These are phyloP conservation scores for Usnea hakonensis DNA, from an alignment of 495 filamentous ascomycete species.

Conservation along the genomic window DNA sequence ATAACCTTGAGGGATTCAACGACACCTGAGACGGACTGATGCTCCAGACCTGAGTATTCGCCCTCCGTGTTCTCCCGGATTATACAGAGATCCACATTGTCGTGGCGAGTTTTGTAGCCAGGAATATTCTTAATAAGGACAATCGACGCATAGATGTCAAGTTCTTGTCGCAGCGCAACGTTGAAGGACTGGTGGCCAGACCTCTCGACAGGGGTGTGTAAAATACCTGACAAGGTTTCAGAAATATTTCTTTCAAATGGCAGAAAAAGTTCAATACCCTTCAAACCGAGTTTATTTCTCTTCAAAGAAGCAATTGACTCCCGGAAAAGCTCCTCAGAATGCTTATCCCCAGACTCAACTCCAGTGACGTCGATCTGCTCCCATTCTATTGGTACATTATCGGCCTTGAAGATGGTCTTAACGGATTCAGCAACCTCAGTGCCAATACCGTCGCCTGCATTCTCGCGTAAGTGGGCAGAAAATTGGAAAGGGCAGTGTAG, in stretches of 20 bases:
- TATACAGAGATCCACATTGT: constrained; percentile 94
- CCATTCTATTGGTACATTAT: constrained; percentile 98
- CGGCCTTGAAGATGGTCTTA: constrained; percentile 98
- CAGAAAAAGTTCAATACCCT: constrained; percentile 44
- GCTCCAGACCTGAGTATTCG: constrained; percentile 96
- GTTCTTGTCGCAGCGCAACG: constrained; percentile 94
- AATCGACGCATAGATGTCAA: constrained; percentile 98
- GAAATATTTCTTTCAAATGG: background rate
- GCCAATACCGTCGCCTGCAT: constrained; percentile 85
- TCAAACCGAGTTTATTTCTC: constrained; percentile 96
- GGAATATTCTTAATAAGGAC: constrained; percentile 99
- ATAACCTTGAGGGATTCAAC: constrained; percentile 99
- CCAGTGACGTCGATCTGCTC: constrained; percentile 96
- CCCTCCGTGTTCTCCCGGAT: constrained; percentile 99
- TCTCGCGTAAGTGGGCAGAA: constrained; percentile 16
- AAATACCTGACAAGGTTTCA: constrained; percentile 52
- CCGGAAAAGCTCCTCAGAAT: constrained; percentile 89
- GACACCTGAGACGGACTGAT: constrained; percentile 93
- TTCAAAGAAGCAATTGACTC: constrained; percentile 91
- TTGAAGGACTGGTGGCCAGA: constrained; percentile 99
- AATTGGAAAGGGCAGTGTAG: constrained; percentile 3
- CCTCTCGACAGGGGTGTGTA: constrained; percentile 92
- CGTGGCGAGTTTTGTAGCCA: constrained; percentile 92
- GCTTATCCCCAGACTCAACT: constrained; percentile 75
- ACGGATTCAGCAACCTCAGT: constrained; percentile 96